Base-by-base conservation (phyloP, 192 early-diverging fungal genomes). In the Backusella mclennaniae region DNA sequence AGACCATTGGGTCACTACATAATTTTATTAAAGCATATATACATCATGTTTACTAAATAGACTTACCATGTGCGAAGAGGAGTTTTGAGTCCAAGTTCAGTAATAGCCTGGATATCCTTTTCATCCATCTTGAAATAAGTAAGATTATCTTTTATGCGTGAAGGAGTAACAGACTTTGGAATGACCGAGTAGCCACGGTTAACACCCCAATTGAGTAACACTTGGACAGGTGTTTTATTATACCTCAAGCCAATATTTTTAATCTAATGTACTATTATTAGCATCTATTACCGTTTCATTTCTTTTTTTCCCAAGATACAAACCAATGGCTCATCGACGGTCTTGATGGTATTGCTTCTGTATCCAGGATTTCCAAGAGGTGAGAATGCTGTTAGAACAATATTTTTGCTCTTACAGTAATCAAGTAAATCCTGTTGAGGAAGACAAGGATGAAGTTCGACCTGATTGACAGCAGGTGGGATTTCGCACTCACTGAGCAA, bases 391-490 rank as follows among this genome's bases (percentile, higher is more conserved):
- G 92, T 92, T 31, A 94, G 76, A 11, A 73, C 73, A 59, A 96
- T 93, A 35, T 82, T 82, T 44, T 93, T 76, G 41, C 81, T 53
- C 73, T 87, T 77, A 81, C 88, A 88, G 78, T 84, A 95, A 19
- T 85, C 87, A 66, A 95, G 75, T 31, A 96, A 84, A 29, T 89
- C 88, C 7, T 75, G 71, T 67, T 89, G 72, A 33, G 83, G 87
- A 72, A 85, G 78, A 78, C 84, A 88, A 26, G 93, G 93, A 72
- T 94, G 73, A 42, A 78, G 15, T 44, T 76, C 66, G 3, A 84
- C 77, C 81, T 96, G 93, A 83, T 92, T 90, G 39, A 90, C 89
- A 31, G 88, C 92, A 7, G 95, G 95, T 49, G 83, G 73, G 68
- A 95, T 93, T 33, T 83, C 81, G 71, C 88, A 86, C 44, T 85